phyloP scores from a whole-genome alignment of 2,329 filamentous ascomycete genomes.

The Kalaharituber pfeilii region DNA sequence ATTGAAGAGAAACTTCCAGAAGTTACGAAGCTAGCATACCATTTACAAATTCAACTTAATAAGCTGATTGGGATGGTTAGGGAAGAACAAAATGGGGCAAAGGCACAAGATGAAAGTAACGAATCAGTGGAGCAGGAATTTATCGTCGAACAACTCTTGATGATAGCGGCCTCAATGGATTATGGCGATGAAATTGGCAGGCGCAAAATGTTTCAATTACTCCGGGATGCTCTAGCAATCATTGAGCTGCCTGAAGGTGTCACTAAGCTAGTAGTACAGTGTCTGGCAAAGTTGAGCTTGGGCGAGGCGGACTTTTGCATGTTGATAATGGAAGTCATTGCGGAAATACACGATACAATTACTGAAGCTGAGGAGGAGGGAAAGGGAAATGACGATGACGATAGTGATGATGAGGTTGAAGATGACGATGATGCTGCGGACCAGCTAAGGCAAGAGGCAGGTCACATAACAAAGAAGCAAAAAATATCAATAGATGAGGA shows the following conservation, averaged over 20 bases:
- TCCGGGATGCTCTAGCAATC: slow-evolving; percentile 69
- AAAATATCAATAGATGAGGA: slow-evolving; percentile 22
- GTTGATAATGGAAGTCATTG: slow-evolving; percentile 78
- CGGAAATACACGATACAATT: slow-evolving; percentile 91
- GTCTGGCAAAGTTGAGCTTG: slow-evolving; percentile 49
- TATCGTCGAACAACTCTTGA: slow-evolving; percentile 82
- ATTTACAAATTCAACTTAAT: slow-evolving; percentile 63
- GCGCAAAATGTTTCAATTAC: slow-evolving; percentile 83
- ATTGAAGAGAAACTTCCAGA: slow-evolving; percentile 83
- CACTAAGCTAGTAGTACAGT: slow-evolving; percentile 33
- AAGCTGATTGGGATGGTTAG: slow-evolving; percentile 35
- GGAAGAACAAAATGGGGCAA: slow-evolving; percentile 33
- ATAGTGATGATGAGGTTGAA: slow-evolving; percentile 74
- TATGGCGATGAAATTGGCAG: slow-evolving; percentile 96
- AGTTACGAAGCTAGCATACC: slow-evolving; percentile 77
- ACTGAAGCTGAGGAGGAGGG: slow-evolving; percentile 47
- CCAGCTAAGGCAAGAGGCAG: neutral
- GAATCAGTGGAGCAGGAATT: slow-evolving; percentile 85
- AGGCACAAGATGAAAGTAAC: slow-evolving; percentile 27
- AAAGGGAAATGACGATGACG: slow-evolving; percentile 53
- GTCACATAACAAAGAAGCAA: neutral
- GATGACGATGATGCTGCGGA: slow-evolving; percentile 25
- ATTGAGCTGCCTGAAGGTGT: slow-evolving; percentile 81
- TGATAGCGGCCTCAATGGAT: slow-evolving; percentile 80
- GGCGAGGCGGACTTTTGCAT: slow-evolving; percentile 72